phyloP scores from a whole-genome alignment of 2,329 filamentous ascomycete species.

The Ophiostoma novo-ulmi region DNA sequence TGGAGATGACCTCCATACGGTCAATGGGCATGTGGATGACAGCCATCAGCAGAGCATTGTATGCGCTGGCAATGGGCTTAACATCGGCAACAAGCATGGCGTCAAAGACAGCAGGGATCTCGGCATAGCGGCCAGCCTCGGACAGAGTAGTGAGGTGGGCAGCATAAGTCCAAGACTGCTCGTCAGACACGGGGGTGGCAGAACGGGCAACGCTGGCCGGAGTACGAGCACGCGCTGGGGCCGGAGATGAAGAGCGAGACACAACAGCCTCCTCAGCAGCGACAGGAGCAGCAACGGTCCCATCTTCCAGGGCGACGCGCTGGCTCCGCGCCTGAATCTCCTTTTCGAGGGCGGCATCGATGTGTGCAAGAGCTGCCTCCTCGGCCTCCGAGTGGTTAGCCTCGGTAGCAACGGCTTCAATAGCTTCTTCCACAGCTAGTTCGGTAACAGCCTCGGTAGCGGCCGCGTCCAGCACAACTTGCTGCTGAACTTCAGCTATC shows the following conservation, averaged over 20 bases:
- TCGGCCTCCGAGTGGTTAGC: conserved; percentile 30
- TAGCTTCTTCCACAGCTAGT: neutral
- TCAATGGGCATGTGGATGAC: conserved; percentile 76
- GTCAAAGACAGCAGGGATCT: conserved; percentile 89
- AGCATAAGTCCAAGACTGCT: conserved; percentile 66
- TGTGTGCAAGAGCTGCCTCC: conserved; percentile 65
- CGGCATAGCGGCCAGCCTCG: conserved; percentile 66
- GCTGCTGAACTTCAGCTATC: neutral
- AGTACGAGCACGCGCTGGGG: conserved; percentile 39
- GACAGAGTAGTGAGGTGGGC: conserved; percentile 73
- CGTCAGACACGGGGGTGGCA: conserved; percentile 57
- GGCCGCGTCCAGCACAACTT: conserved; percentile 24
- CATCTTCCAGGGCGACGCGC: conserved; percentile 43
- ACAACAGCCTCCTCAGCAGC: conserved; percentile 37
- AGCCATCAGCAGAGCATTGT: conserved; percentile 82
- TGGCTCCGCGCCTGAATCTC: conserved; percentile 59
- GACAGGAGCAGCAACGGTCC: conserved; percentile 39
- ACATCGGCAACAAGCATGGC: conserved; percentile 78
- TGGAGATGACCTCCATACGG: conserved; percentile 78
- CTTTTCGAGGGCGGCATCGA: conserved; percentile 76
- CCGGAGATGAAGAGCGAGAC: conserved; percentile 40
- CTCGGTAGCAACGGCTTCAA: neutral
- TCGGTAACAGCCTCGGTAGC: neutral
- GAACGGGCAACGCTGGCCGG: conserved; percentile 48
- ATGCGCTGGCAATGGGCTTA: conserved; percentile 75